These are phyloP conservation scores for Hirschfeldia incana DNA, from an alignment of 345 rosid species.

Conservation along the genomic window DNA sequence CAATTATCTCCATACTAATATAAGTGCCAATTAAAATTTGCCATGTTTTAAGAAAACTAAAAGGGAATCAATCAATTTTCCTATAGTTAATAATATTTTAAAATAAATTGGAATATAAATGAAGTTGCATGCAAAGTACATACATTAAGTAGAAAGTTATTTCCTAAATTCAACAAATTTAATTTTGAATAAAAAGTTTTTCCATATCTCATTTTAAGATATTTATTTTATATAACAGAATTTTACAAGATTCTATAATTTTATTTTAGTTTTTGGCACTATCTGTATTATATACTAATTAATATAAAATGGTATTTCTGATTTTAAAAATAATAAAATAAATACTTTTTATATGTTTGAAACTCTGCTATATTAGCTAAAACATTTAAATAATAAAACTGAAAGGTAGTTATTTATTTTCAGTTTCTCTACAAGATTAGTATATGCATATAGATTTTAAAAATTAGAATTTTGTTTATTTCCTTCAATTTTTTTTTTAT, in stretches of 20 bases:
- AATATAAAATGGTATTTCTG: not conserved
- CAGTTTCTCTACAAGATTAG: not conserved
- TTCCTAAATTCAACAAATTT: not conserved
- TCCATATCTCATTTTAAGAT: not conserved
- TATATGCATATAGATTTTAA: not conserved
- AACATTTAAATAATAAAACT: not conserved
- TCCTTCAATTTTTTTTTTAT: not conserved
- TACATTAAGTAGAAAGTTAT: not conserved
- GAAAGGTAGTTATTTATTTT: not conserved
- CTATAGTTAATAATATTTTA: not conserved
- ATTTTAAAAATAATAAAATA: not conserved
- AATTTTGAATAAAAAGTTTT: not conserved
- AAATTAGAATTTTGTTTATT: not conserved
- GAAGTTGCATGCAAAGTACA: not conserved
- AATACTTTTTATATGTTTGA: not conserved
- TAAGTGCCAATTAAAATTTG: not conserved
- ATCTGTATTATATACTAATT: no score
- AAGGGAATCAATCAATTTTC: not conserved
- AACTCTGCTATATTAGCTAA: not conserved
- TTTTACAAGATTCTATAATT: no score
- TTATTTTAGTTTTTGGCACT: no score
- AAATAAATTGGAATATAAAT: not conserved
- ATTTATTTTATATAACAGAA: no score
- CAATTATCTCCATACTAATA: not conserved
- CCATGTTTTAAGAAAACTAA: not conserved